phyloP scores from a whole-genome alignment of 2,329 filamentous ascomycete species.

The Alternaria gansuensis region DNA sequence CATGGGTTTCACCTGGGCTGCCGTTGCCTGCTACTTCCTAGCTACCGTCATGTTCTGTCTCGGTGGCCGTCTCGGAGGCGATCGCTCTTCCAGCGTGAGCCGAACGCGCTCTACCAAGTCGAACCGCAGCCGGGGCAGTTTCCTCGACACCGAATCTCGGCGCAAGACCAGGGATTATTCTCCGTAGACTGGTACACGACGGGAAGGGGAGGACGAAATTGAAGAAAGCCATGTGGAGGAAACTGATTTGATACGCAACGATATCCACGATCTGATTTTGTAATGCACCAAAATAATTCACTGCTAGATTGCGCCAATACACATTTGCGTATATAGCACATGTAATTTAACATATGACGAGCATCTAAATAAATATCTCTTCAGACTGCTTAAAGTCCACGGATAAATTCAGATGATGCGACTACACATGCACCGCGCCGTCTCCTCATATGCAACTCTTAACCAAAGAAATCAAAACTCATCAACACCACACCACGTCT shows the following conservation, averaged over 20 bases:
- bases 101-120: constrained; percentile 61
- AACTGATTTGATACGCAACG: constrained; percentile 18
- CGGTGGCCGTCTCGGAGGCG: constrained; percentile 63
- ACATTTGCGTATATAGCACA: neutral
- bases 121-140: constrained; percentile 58
- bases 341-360: neutral
- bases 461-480: neutral
- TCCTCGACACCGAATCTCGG: constrained; percentile 65
- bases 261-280: constrained; percentile 35
- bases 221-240: neutral
- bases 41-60: constrained; percentile 73
- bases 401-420: neutral
- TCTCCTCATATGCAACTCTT: too few relatives aligned
- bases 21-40: constrained; percentile 72
- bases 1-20: constrained; percentile 80
- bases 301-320: neutral
- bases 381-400: neutral
- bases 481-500: constrained; percentile 19
- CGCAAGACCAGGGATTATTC: constrained; percentile 28
- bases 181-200: neutral
- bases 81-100: constrained; percentile 50
- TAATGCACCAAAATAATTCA: constrained; percentile 15
- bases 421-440: neutral
- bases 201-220: neutral
- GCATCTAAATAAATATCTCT: neutral